These are phyloP conservation scores for Fusarium lateritium DNA, from an alignment of 2,329 filamentous ascomycete genomes.

Conservation along the genomic window DNA sequence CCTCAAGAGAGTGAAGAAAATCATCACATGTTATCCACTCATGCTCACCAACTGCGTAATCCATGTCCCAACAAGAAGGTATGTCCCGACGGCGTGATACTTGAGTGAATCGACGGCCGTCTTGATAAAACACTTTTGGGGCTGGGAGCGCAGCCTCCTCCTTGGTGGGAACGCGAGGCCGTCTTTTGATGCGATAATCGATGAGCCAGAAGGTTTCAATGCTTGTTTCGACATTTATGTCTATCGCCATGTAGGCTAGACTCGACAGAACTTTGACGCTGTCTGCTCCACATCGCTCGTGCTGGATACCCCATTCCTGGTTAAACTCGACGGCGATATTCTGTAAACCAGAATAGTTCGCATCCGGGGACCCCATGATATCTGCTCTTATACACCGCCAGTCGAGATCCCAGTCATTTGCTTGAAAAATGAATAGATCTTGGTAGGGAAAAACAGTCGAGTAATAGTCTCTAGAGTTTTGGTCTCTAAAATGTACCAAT, in stretches of 20 bases:
- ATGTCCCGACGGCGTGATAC: background rate
- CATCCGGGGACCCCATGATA: too few species aligned
- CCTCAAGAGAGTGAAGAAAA: too few species aligned
- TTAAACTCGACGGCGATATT: background rate
- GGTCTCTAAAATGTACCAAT: background rate
- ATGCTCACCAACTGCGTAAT: background rate
- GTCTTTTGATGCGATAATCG: background rate
- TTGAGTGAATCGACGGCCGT: background rate
- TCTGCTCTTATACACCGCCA: background rate
- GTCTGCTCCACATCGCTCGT: too few species aligned
- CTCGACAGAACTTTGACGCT: too few species aligned
- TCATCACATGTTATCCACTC: background rate
- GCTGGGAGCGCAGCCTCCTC: background rate
- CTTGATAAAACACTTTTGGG: background rate
- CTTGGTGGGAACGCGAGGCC: background rate
- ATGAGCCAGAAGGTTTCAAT: background rate
- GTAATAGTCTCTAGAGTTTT: background rate
- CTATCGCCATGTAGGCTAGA: background rate
- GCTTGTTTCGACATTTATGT: background rate
- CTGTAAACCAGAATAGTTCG: too few species aligned
- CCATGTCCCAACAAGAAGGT: background rate
- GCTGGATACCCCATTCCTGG: too few species aligned
- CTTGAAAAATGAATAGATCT: background rate
- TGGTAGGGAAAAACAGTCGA: background rate
- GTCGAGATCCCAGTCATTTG: background rate